Evolutionary conservation across 192 early-diverging fungal species (phyloP), one percentile per base, ranked within the genome.

Genomic region (Ambispora gerdemannii): DNA sequence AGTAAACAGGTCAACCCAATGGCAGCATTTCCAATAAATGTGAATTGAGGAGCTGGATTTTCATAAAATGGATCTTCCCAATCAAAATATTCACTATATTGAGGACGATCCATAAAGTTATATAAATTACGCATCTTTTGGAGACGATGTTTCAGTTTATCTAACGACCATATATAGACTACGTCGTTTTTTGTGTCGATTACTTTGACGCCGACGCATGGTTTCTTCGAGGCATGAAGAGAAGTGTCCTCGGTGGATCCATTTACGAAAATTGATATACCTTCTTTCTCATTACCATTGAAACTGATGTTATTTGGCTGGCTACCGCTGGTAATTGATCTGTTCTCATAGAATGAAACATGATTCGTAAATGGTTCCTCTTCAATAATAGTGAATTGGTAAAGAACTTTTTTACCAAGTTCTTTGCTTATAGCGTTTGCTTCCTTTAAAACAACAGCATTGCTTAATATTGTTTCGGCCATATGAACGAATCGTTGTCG

Each of bases 381-480:
- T 25, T 89, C 88, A 36, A 92, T 74, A 20, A 95, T 80, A 19
- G 87, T 85, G 69, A 94, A 90, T 71, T 95, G 93, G 78, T 92
- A 97, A 2, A 90, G 74, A 3, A 92, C 90, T 32, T 91, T 77
- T 50, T 91, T 93, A 6, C 77, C 80, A n/a, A 96, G 79, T 74
- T 97, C 95, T 55, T 87, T 85, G 72, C 89, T 83, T 31, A 93
- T 93, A 15, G 96, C 84, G 68, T 96, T 97, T 49, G 93, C 95
- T 71, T 96, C 92, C 75, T 96, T 96, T 51, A 97, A 72, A 27
- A 88, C 73, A 4, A 87, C 78, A 0, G 87, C 87, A 67, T 90
- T 88, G 11, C 81, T 85, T 55, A 91, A 73, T 71, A 91, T 87
- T 4, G 78, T 77, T 55, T 90, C 86, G 13, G 87, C 87, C 66